Evolutionary conservation across 2,329 filamentous ascomycete genomes (phyloP).

Genomic region (Claviceps pusilla): DNA sequence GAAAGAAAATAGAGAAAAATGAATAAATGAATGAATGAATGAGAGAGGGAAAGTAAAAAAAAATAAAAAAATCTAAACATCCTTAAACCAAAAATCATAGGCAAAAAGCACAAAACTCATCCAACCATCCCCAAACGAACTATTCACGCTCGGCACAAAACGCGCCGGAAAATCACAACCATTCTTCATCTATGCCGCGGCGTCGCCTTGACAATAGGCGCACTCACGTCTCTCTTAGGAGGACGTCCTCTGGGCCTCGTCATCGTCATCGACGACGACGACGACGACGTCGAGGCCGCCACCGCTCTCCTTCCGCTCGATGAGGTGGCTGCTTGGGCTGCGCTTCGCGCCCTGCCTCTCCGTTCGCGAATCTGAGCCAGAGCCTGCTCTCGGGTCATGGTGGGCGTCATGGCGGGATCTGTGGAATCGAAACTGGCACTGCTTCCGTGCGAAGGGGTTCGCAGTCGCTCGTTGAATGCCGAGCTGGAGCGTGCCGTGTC

Average conservation of each 20-base stretch:
- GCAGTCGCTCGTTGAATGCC: constrained; percentile 29
- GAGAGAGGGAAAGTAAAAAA: neutral
- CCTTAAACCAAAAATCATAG: neutral
- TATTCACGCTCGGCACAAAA: neutral
- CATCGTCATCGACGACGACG: constrained; percentile 39
- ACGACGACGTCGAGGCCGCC: constrained; percentile 46
- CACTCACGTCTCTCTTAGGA: constrained; percentile 33
- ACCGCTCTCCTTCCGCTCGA: constrained; percentile 42
- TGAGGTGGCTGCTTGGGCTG: constrained; percentile 47
- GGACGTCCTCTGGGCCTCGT: constrained; percentile 4
- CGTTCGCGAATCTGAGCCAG: constrained; percentile 61
- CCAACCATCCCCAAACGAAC: neutral
- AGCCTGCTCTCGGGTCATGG: constrained; percentile 58
- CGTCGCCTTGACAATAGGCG: constrained; percentile 20
- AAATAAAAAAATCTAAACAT: neutral
- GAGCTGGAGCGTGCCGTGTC: constrained; percentile 24
- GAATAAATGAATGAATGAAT: neutral
- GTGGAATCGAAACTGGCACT: constrained; percentile 33
- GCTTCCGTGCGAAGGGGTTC: constrained; percentile 28
- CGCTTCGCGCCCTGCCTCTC: constrained; percentile 54
- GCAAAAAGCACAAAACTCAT: neutral
- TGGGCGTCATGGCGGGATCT: constrained; percentile 46
- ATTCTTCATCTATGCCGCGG: constrained; percentile 3
- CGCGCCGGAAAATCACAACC: neutral
- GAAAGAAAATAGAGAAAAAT: too few relatives aligned